phyloP scores from a whole-genome alignment of 495 filamentous ascomycete species.

The Penicillium canariense region DNA sequence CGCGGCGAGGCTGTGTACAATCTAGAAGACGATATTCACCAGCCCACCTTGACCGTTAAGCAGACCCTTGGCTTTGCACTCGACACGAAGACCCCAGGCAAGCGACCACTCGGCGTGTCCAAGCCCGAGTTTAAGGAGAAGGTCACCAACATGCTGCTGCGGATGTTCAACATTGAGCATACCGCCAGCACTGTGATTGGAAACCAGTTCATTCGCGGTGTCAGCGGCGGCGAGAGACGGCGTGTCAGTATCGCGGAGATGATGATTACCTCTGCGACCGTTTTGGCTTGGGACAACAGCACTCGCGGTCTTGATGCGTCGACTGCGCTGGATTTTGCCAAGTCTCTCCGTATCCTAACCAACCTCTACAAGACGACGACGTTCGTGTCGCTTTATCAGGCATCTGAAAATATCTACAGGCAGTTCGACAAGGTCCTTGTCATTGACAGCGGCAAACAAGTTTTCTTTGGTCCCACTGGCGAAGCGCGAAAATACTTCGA shows the following conservation, averaged over 20 bases:
- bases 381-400: slow-evolving; percentile 81
- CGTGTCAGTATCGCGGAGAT: slow-evolving; percentile 53
- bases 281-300: slow-evolving; percentile 80
- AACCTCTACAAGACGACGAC: slow-evolving; percentile 77
- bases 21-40: slow-evolving; percentile 78
- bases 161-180: slow-evolving; percentile 87
- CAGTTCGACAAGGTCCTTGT: slow-evolving; percentile 88
- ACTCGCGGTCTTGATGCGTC: slow-evolving; percentile 82
- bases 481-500: slow-evolving; percentile 80
- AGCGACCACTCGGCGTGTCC: slow-evolving; percentile 63
- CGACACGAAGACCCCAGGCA: slow-evolving; percentile 76
- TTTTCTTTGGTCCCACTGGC: slow-evolving; percentile 72
- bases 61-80: slow-evolving; percentile 81
- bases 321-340: slow-evolving; percentile 70
- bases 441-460: slow-evolving; percentile 73
- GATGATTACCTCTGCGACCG: slow-evolving; percentile 68
- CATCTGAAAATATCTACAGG: slow-evolving; percentile 78
- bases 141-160: slow-evolving; percentile 67
- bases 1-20: slow-evolving; percentile 86
- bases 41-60: slow-evolving; percentile 76
- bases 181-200: slow-evolving; percentile 79
- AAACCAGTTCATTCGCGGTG: slow-evolving; percentile 74
- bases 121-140: slow-evolving; percentile 68
- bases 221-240: slow-evolving; percentile 81
- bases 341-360: slow-evolving; percentile 73